A percentile compares a stretch with the other conserved stretches of the same genome.
These are phyloP conservation scores for Macrocybe gigantea DNA, from an alignment of 768 basidiomycete species.

Conservation along the genomic window DNA sequence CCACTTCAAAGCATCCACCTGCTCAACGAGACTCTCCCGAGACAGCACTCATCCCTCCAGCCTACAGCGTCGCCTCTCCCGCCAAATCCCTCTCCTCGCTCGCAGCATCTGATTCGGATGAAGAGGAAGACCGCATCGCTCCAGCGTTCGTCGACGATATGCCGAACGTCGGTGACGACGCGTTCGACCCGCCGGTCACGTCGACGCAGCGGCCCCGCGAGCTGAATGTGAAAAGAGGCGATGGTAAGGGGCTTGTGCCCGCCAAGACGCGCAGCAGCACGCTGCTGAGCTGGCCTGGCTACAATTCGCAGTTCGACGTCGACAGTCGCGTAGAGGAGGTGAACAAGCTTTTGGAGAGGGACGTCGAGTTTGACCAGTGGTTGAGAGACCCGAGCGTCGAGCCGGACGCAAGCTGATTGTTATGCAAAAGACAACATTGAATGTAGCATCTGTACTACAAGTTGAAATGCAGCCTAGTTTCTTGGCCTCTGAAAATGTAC, in stretches of 20 bases:
- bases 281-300: constrained; percentile 28
- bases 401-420: constrained; percentile 2
- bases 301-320: constrained; percentile 55
- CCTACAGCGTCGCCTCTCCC: constrained; percentile 20
- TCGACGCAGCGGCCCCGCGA: constrained; percentile 24
- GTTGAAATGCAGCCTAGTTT: too few species aligned
- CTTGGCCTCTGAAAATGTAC: too few species aligned
- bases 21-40: neutral
- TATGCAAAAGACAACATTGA: neutral
- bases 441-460: too few species aligned
- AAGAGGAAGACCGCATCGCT: constrained; percentile 4
- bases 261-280: too few species aligned
- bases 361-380: constrained; percentile 54
- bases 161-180: constrained; percentile 9
- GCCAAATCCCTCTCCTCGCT: constrained; percentile 29
- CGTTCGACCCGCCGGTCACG: constrained; percentile 24
- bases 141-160: constrained; percentile 1
- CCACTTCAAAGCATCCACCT: neutral
- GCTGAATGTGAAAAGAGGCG: constrained; percentile 9
- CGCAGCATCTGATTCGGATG: constrained; percentile 23
- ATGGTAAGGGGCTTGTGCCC: constrained; percentile 13
- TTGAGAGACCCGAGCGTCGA: constrained; percentile 32
- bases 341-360: constrained; percentile 48
- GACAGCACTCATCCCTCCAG: neutral
- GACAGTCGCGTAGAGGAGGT: constrained; percentile 49